Percentiles rank a stretch among this genome's conserved stretches.
Conservation (phyloP, 75 land plant species). For the Sequoia sempervirens region DNA sequence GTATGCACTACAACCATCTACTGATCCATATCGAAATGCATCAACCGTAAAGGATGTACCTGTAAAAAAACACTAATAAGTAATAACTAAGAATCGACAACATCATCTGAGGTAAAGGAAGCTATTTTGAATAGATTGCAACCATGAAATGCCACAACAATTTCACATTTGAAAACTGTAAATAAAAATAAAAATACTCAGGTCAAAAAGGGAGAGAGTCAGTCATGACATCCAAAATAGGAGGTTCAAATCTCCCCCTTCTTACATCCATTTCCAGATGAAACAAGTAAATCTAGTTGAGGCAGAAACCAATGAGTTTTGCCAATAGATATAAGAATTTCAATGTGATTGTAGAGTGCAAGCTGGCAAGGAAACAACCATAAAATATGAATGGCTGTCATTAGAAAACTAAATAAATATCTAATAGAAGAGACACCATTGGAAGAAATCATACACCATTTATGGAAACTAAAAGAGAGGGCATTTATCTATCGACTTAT, state of each 20-base stretch:
- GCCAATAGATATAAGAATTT: neutral
- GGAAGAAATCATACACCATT: no score
- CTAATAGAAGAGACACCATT: neutral
- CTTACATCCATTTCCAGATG: neutral
- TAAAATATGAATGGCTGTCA: neutral
- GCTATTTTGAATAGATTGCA: neutral
- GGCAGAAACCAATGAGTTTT: neutral
- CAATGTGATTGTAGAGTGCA: neutral
- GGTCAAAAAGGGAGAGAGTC: neutral
- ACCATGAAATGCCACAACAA: neutral
- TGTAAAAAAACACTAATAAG: constrained; percentile 8
- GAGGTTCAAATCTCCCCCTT: neutral
- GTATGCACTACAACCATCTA: constrained; percentile 61
- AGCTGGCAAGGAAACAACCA: neutral
- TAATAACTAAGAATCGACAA: neutral
- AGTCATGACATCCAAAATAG: neutral
- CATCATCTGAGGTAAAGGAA: neutral
- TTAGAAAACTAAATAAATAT: no score
- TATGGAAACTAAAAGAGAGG: neutral
- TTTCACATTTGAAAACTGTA: neutral
- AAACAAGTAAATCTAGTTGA: neutral
- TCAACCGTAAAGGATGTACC: constrained; percentile 70
- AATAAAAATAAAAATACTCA: neutral
- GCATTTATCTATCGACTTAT: neutral
- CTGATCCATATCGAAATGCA: constrained; percentile 62